These are phyloP conservation scores for Thalassiosira hispida DNA, from an alignment of 352 stramenopile species.

Conservation along the genomic window DNA sequence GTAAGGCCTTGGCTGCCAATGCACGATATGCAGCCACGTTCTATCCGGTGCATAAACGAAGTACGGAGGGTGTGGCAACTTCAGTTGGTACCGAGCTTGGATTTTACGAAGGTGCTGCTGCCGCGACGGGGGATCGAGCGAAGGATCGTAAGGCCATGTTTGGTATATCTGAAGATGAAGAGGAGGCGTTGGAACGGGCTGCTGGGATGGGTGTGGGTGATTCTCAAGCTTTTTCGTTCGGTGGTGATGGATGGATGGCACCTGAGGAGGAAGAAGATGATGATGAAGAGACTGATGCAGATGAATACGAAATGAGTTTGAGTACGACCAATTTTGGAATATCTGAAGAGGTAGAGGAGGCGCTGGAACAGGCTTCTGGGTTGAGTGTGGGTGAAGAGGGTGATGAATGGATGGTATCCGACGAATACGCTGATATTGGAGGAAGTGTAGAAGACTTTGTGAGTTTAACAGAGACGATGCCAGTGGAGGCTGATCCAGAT, in stretches of 20 bases:
- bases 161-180: slow-evolving; percentile 33
- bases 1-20: slow-evolving; percentile 66
- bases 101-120: slow-evolving; percentile 79
- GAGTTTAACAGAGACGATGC: slow-evolving; percentile 14
- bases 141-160: slow-evolving; percentile 72
- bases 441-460: slow-evolving; percentile 15
- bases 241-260: slow-evolving; percentile 33
- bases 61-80: slow-evolving; percentile 59
- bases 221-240: slow-evolving; percentile 58
- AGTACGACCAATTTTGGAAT: slow-evolving; percentile 62
- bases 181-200: slow-evolving; percentile 71
- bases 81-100: slow-evolving; percentile 82
- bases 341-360: slow-evolving; percentile 43
- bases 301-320: too few relatives aligned
- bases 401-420: slow-evolving; percentile 31
- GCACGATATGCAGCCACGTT: slow-evolving; percentile 76
- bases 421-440: neutral
- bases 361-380: slow-evolving; percentile 68
- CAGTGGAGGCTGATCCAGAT: slow-evolving; percentile 40
- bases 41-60: slow-evolving; percentile 76
- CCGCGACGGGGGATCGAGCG: slow-evolving; percentile 65
- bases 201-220: slow-evolving; percentile 66
- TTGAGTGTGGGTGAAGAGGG: slow-evolving; percentile 61
- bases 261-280: neutral
- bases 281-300: neutral